Conservation (phyloP, 169 alveolate species). For the Plasmodium berghei region DNA sequence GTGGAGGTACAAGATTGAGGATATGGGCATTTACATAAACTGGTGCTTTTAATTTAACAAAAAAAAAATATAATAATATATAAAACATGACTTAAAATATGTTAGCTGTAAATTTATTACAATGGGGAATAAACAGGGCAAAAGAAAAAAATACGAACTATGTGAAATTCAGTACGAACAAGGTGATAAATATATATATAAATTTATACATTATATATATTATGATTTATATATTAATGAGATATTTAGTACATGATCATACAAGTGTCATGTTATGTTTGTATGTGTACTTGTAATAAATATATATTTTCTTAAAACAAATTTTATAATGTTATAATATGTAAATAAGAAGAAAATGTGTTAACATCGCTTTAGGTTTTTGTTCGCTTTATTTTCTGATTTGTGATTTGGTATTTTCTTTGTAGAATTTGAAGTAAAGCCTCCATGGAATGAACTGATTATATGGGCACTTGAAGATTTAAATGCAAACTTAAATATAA, state of each 20-base stretch:
- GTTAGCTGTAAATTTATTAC: conserved; percentile 8
- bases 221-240: too few relatives aligned
- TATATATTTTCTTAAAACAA: too few relatives aligned
- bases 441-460: conserved; percentile 59
- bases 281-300: too few relatives aligned
- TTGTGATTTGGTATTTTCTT: not conserved
- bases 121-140: conserved; percentile 61
- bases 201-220: too few relatives aligned
- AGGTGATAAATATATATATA: not conserved
- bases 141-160: conserved; percentile 43
- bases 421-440: conserved; percentile 41
- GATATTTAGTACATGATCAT: too few relatives aligned
- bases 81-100: not conserved
- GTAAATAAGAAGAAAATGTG: too few relatives aligned
- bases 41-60: too few relatives aligned
- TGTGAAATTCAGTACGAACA: conserved; percentile 68
- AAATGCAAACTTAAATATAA: conserved; percentile 24
- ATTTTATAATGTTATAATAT: too few relatives aligned
- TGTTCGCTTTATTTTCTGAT: not conserved
- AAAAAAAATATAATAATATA: too few relatives aligned
- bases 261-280: too few relatives aligned
- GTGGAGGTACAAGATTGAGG: too few relatives aligned
- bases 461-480: conserved; percentile 56
- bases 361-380: not conserved
- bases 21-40: too few relatives aligned